phyloP scores from a whole-genome alignment of 352 stramenopile species.

The Phytophthora melonis region DNA sequence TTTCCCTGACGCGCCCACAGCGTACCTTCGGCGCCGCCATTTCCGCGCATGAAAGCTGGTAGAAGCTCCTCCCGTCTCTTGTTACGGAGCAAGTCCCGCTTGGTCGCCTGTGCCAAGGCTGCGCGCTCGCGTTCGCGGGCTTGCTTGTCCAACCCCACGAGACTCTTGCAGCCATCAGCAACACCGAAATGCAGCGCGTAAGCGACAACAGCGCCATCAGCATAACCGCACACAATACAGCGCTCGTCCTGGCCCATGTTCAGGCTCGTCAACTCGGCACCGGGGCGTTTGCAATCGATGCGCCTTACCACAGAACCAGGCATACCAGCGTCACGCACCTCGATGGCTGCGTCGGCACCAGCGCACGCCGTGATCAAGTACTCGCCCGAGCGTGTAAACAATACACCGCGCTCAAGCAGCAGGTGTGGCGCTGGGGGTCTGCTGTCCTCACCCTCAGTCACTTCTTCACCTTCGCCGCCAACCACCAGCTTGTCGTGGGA shows the following conservation, averaged over 20 bases:
- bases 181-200: slow-evolving; percentile 88
- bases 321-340: slow-evolving; percentile 76
- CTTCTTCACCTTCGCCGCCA: slow-evolving; percentile 40
- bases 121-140: slow-evolving; percentile 81
- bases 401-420: slow-evolving; percentile 70
- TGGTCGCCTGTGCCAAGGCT: slow-evolving; percentile 77
- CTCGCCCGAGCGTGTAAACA: slow-evolving; percentile 83
- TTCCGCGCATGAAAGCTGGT: slow-evolving; percentile 59
- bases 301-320: slow-evolving; percentile 68
- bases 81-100: slow-evolving; percentile 72
- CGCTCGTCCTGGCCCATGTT: slow-evolving; percentile 84
- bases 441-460: slow-evolving; percentile 20
- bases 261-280: slow-evolving; percentile 70
- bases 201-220: slow-evolving; percentile 78
- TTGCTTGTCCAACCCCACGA: slow-evolving; percentile 73
- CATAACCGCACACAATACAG: slow-evolving; percentile 84
- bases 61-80: slow-evolving; percentile 62
- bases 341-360: slow-evolving; percentile 69
- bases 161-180: slow-evolving; percentile 77
- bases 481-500: slow-evolving; percentile 65
- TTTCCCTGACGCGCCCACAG: slow-evolving; percentile 72
- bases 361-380: slow-evolving; percentile 81
- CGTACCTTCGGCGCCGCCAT: slow-evolving; percentile 37
- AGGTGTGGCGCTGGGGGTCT: slow-evolving; percentile 46
- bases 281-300: slow-evolving; percentile 80